These are phyloP conservation scores for Dendrobium catenatum DNA, from an alignment of 106 monocot species.

Conservation along the genomic window DNA sequence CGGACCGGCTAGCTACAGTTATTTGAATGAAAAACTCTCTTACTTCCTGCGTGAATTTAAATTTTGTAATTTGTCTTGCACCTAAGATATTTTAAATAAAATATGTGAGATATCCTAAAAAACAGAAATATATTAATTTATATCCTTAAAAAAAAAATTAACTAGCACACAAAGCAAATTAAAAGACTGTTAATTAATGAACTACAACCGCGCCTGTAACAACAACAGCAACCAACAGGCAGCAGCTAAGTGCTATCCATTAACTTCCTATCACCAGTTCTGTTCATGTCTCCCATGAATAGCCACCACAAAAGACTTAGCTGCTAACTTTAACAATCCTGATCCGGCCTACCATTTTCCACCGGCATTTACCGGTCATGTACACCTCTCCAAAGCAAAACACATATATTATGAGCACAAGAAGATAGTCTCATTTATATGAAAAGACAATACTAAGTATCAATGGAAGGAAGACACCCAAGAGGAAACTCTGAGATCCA, in stretches of 20 bases:
- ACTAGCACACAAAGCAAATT: background rate
- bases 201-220: background rate
- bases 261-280: background rate
- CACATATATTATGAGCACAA: background rate
- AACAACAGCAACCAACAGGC: background rate
- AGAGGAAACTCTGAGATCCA: background rate
- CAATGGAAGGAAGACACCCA: background rate
- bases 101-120: no score
- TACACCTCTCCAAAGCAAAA: background rate
- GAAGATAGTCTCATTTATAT: background rate
- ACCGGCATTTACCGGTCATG: slow-evolving; percentile 3
- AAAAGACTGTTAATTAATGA: background rate
- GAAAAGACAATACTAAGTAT: background rate
- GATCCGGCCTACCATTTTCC: background rate
- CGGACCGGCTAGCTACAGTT: no score
- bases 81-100: no score
- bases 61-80: no score
- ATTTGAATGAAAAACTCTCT: no score
- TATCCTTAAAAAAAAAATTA: background rate
- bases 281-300: background rate
- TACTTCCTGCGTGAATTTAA: no score
- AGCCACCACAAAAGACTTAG: background rate
- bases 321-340: background rate
- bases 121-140: no score
- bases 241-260: background rate